These are phyloP conservation scores for Hymenoscyphus occultus DNA, from an alignment of 2,329 filamentous ascomycete species.

Conservation along the genomic window DNA sequence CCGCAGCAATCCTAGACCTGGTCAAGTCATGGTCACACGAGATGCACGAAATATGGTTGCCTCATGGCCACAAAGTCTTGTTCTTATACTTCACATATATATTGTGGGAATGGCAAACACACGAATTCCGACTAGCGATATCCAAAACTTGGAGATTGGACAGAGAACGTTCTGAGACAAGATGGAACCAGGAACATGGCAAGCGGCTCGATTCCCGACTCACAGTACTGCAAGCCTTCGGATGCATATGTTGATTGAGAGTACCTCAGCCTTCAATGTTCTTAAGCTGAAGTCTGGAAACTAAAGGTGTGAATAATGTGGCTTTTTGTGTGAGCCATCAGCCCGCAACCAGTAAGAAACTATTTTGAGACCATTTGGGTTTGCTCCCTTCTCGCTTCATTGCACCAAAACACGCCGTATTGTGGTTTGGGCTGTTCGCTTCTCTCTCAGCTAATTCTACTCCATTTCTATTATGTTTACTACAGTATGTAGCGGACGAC, in stretches of 20 bases:
- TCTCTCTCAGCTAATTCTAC: too few relatives aligned
- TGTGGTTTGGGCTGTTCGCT: too few relatives aligned
- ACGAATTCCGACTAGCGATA: not conserved
- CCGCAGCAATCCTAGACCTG: not conserved
- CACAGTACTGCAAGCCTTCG: not conserved
- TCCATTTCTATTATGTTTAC: too few relatives aligned
- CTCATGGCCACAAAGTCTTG: not conserved
- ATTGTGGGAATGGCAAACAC: not conserved
- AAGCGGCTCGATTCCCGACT: not conserved
- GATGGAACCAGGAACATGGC: not conserved
- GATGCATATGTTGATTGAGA: not conserved
- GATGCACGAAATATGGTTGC: not conserved
- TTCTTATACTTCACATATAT: not conserved
- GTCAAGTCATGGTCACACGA: not conserved
- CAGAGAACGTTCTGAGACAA: not conserved
- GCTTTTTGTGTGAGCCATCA: not conserved
- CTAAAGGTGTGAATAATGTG: not conserved
- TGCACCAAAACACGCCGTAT: too few relatives aligned
- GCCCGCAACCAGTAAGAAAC: not conserved
- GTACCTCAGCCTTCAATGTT: not conserved
- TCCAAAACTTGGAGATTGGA: not conserved
- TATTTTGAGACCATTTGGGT: not conserved
- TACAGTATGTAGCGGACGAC: too few relatives aligned
- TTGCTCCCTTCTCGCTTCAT: not conserved
- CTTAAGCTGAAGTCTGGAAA: not conserved